Conservation (phyloP, 805 yeast species). For the Metschnikowia lachancei region DNA sequence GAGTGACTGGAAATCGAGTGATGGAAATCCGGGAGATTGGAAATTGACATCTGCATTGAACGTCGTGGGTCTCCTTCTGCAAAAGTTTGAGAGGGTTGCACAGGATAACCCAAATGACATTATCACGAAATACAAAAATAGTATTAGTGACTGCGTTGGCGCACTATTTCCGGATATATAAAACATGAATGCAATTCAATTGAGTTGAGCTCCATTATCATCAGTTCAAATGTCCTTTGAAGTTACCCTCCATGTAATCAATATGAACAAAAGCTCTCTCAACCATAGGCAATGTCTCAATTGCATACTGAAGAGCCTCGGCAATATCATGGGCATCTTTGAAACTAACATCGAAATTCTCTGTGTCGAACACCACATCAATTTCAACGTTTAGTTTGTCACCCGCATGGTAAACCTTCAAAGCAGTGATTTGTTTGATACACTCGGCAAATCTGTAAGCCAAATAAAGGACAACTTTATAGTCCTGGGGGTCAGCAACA, state of each 20-base stretch:
- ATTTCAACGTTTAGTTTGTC: conserved; percentile 75
- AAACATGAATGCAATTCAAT: neutral
- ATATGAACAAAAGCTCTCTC: conserved; percentile 82
- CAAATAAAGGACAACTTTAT: conserved; percentile 64
- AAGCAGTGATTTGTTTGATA: conserved; percentile 59
- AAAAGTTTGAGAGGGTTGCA: conserved; percentile 31
- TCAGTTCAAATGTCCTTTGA: conserved; percentile 39
- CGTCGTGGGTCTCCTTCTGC: conserved; percentile 23
- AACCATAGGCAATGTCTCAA: conserved; percentile 72
- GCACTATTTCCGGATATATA: conserved; percentile 12
- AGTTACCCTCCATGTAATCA: conserved; percentile 54
- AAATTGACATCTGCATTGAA: conserved; percentile 8
- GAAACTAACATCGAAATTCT: conserved; percentile 46
- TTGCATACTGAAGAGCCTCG: conserved; percentile 75
- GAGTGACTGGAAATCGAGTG: too few species aligned
- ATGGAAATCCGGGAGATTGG: neutral
- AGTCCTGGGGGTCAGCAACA: conserved; percentile 58
- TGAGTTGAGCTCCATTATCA: neutral
- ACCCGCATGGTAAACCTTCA: conserved; percentile 76
- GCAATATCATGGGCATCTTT: conserved; percentile 78
- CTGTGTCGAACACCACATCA: conserved; percentile 53
- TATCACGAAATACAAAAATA: conserved; percentile 29
- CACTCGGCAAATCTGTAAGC: conserved; percentile 68
- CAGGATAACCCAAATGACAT: conserved; percentile 30
- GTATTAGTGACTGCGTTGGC: conserved; percentile 15